phyloP scores from a whole-genome alignment of 176 grass and related monocot species.

The Themeda triandra region DNA sequence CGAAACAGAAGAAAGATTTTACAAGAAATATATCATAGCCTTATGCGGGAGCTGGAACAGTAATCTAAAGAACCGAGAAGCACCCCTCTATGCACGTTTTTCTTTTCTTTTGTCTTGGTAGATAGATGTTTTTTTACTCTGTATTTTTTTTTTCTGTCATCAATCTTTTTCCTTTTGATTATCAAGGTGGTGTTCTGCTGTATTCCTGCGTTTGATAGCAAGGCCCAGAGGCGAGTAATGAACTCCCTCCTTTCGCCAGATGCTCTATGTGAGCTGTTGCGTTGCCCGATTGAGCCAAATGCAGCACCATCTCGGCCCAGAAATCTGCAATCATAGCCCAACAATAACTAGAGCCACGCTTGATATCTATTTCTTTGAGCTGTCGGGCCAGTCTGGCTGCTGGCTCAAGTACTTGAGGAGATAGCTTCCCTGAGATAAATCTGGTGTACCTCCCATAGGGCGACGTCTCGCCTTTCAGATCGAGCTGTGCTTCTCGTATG shows the following conservation, averaged over 20 bases:
- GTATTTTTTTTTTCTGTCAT: not conserved
- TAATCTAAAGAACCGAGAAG: not conserved
- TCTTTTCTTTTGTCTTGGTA: too few species aligned
- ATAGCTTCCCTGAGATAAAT: not conserved
- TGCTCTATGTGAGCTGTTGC: not conserved
- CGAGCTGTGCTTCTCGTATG: not conserved
- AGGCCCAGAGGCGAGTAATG: not conserved
- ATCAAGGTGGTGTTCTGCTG: not conserved
- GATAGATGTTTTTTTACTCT: not conserved
- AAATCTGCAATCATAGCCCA: not conserved
- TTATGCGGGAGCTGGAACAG: not conserved
- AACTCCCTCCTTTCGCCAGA: not conserved
- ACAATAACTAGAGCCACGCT: not conserved
- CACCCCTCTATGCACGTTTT: too few species aligned
- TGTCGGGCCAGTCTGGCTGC: not conserved
- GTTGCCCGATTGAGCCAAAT: not conserved
- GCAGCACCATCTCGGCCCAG: not conserved
- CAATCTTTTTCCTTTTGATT: not conserved
- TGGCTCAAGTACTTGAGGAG: not conserved
- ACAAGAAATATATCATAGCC: not conserved
- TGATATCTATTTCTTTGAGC: not conserved
- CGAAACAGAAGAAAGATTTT: not conserved
- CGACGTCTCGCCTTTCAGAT: not conserved
- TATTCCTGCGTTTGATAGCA: not conserved
- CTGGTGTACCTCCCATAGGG: not conserved